Base-by-base conservation (phyloP, 1,139 yeast species). In the Scheffersomyces quercinus region DNA sequence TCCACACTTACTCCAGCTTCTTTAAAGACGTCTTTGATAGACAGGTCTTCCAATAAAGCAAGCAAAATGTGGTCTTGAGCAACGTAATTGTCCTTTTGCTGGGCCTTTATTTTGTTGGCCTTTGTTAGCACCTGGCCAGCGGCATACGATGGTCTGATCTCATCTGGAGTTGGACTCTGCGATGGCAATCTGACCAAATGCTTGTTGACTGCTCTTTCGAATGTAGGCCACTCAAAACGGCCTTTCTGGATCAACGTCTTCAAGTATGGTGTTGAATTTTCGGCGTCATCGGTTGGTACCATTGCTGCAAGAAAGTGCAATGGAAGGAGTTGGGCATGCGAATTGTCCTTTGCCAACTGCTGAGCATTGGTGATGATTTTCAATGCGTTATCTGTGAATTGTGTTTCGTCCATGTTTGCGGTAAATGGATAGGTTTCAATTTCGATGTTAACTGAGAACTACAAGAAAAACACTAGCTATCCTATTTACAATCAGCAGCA, bases 11-110 rank as follows among this genome's bases (percentile, higher is more conserved):
- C 77, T 24, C 79, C 75, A 37, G 83, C 78, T 48, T 86, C 95
- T 60, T 88, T 88, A 58, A 91, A 79, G n/a, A 93, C 65, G 41
- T 79, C 74, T 62, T 87, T 79, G 37, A 91, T 77, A 3, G 87
- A 73, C 3, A 79, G 64, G 55, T 91, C 97, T 33, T 90, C 95
- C 44, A 93, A 71, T 41, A 95, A 71, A 0, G 98, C 97, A 49
- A 89, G 74, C 41, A 95, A 71, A 13, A 93, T 70, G 64, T 93
- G 99, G 66, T 93, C 99, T 68, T 93, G 98, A 1, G 97, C 99
- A 46, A 93, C 80, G 60, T 81, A 93, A 31, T 84, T 75, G 66
- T 93, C 99, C 65, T 93, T 93, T 62, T 93, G 99, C 56, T 86
- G 88, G 42, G 82, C 75, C 66, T 87, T 86, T 53, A 89, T 81